Conservation (phyloP, 139 green algal species). For the Micractinium conductrix region DNA sequence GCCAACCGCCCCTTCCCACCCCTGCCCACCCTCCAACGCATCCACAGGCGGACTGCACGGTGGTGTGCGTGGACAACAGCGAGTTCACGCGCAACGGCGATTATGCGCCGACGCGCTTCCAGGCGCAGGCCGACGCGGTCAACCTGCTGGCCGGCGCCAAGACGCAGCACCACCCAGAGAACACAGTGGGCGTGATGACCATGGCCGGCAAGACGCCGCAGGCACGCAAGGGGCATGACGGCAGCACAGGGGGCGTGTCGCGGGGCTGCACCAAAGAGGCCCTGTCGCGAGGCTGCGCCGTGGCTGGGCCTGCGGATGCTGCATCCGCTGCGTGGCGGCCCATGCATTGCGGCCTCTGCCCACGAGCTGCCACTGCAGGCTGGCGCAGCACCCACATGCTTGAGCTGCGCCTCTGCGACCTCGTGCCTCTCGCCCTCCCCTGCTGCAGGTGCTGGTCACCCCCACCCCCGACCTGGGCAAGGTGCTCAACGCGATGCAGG, state of each 20-base stretch:
- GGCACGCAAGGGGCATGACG: neutral
- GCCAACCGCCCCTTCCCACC: neutral
- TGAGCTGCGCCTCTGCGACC: neutral
- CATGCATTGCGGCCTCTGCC: no score
- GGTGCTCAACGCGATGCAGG: constrained; percentile 94
- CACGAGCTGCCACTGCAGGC: no score
- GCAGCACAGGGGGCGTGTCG: no score
- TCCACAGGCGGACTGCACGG: constrained; percentile 77
- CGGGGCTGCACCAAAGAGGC: no score
- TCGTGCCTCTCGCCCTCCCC: neutral
- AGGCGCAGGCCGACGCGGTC: constrained; percentile 96
- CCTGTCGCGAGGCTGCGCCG: no score
- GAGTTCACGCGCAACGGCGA: constrained; percentile 97
- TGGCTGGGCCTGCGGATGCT: neutral
- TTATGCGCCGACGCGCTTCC: constrained; percentile 93
- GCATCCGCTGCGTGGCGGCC: no score
- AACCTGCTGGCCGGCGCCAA: constrained; percentile 98
- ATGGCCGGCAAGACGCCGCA: constrained; percentile 92
- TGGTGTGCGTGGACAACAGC: constrained; percentile 96
- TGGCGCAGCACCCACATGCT: no score
- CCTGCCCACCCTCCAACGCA: neutral
- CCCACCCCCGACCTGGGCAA: constrained; percentile 97
- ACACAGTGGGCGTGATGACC: constrained; percentile 97
- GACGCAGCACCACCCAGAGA: constrained; percentile 97
- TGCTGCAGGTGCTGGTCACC: constrained; percentile 90